Evolutionary conservation across 2,329 filamentous ascomycete genomes (phyloP).

Genomic region (Colletotrichum brevisporum): DNA sequence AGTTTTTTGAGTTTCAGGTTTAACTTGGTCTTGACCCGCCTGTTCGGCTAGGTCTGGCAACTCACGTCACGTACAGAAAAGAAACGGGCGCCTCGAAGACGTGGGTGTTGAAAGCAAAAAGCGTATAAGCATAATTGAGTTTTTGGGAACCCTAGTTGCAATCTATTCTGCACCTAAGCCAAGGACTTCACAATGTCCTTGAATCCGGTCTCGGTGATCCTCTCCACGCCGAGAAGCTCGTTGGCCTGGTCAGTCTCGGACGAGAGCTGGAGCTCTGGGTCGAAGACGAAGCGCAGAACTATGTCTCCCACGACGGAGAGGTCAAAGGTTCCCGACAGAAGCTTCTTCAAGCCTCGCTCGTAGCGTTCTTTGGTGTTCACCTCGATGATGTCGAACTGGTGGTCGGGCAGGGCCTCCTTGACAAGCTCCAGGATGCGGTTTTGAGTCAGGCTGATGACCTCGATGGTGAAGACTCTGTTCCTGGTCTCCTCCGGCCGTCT

Average conservation of each 20-base stretch:
- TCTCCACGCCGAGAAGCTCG: slow-evolving; percentile 20
- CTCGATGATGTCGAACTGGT: slow-evolving; percentile 14
- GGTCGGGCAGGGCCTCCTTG: slow-evolving; percentile 40
- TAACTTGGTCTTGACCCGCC: not conserved
- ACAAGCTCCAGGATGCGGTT: slow-evolving; percentile 59
- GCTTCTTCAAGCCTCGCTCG: slow-evolving; percentile 22
- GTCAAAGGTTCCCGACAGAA: slow-evolving; percentile 16
- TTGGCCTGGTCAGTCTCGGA: slow-evolving; percentile 8
- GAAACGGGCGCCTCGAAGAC: no score
- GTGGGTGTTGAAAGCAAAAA: no score
- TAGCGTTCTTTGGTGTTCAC: slow-evolving; percentile 24
- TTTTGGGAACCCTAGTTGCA: no score
- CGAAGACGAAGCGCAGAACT: slow-evolving; percentile 11
- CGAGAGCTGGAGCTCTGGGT: slow-evolving; percentile 12
- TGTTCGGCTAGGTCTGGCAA: no score
- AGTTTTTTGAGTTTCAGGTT: not conserved
- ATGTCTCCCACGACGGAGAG: slow-evolving; percentile 9
- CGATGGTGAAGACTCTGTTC: slow-evolving; percentile 67
- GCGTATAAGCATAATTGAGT: no score
- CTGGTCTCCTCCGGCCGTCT: slow-evolving; percentile 60
- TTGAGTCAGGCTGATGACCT: slow-evolving; percentile 64
- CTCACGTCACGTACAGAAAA: no score
- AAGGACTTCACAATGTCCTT: slow-evolving; percentile 13
- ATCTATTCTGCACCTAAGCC: not conserved
- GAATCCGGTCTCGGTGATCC: slow-evolving; percentile 3